phyloP scores from a whole-genome alignment of 1,284 basidiomycete species.

The Vanrija sp. region DNA sequence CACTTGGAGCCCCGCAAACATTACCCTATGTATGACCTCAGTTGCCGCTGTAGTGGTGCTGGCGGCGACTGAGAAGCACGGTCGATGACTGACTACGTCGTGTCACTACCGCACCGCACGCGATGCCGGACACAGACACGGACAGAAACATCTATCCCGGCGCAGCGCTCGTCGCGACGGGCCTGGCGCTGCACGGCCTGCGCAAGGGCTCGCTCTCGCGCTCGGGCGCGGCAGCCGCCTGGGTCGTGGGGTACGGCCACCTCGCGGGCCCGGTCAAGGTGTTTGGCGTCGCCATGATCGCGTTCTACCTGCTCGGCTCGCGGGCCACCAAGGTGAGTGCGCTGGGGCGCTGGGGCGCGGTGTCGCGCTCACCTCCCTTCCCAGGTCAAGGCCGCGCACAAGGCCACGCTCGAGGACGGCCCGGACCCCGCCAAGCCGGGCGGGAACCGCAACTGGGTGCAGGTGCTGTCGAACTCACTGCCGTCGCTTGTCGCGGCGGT shows the following conservation, averaged over 20 bases:
- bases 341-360: too few species aligned
- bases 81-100: too few species aligned
- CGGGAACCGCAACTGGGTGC: conserved; percentile 66
- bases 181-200: conserved; percentile 56
- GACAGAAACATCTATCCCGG: conserved; percentile 32
- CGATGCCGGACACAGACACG: too few species aligned
- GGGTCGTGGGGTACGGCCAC: conserved; percentile 61
- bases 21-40: too few species aligned
- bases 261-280: conserved; percentile 45
- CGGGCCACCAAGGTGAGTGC: conserved; percentile 75
- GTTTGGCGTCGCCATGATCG: conserved; percentile 70
- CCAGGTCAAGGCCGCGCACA: conserved; percentile 54
- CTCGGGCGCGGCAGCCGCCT: conserved; percentile 62
- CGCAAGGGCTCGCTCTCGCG: conserved; percentile 50
- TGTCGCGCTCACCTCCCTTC: neutral
- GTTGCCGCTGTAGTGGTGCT: too few species aligned
- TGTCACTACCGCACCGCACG: too few species aligned
- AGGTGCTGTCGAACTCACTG: conserved; percentile 75
- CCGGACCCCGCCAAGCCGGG: conserved; percentile 60
- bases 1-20: too few species aligned
- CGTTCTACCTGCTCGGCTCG: conserved; percentile 77
- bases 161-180: conserved; percentile 51
- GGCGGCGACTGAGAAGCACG: too few species aligned
- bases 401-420: conserved; percentile 73
- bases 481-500: conserved; percentile 63